Conservation (phyloP, 108 stramenopile species). For the Chaetoceros tenuissimus region DNA sequence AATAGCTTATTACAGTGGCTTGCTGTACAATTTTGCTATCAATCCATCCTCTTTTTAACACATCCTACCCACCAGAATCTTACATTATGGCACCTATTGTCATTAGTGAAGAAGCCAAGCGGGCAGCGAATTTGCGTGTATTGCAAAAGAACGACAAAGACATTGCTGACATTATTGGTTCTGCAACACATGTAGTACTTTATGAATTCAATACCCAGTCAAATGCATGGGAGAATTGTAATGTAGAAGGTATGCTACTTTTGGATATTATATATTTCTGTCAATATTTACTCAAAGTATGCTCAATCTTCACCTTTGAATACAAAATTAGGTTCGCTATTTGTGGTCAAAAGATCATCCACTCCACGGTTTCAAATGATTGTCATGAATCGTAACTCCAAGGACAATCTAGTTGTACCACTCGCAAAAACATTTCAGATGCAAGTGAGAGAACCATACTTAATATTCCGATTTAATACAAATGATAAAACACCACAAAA, state of each 20-base stretch:
- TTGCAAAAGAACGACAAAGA: constrained; percentile 49
- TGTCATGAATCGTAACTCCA: constrained; percentile 57
- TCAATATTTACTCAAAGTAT: too few species aligned
- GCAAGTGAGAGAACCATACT: constrained; percentile 64
- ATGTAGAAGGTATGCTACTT: constrained; percentile 41
- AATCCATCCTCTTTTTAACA: too few species aligned
- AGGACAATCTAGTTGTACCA: constrained; percentile 56
- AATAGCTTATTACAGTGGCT: too few species aligned
- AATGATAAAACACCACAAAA: constrained; percentile 15
- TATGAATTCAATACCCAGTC: constrained; percentile 45
- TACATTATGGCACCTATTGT: constrained; percentile 28
- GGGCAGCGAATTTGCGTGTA: constrained; percentile 63
- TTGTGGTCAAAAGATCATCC: constrained; percentile 33
- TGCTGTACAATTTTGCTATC: too few species aligned
- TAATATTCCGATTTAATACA: constrained; percentile 47
- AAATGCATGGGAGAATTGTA: constrained; percentile 50
- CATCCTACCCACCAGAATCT: too few species aligned
- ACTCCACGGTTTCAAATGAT: constrained; percentile 31
- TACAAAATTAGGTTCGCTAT: constrained; percentile 34
- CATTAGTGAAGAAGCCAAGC: constrained; percentile 40
- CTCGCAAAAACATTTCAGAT: constrained; percentile 43
- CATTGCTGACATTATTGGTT: constrained; percentile 51
- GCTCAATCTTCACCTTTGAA: too few species aligned
- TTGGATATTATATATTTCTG: too few species aligned
- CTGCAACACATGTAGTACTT: constrained; percentile 69